These are phyloP conservation scores for Actinomucor elegans DNA, from an alignment of 371 early-diverging fungal genomes.

Conservation along the genomic window DNA sequence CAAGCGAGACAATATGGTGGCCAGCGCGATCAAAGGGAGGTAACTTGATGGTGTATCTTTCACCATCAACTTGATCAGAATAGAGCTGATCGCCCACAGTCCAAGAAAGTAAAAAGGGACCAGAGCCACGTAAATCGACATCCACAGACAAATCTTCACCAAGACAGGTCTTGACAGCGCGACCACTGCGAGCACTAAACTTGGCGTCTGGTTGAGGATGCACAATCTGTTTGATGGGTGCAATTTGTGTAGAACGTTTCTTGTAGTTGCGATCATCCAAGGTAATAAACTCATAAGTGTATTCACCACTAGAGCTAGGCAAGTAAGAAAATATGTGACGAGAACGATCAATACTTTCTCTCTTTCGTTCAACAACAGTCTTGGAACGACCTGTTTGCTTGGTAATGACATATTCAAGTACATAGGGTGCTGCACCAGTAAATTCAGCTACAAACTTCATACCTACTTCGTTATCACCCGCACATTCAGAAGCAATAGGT, in stretches of 20 bases:
- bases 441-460: constrained; percentile 48
- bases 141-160: constrained; percentile 37
- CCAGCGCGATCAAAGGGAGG: constrained; percentile 42
- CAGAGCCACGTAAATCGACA: constrained; percentile 42
- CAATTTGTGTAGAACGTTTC: constrained; percentile 25
- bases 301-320: constrained; percentile 45
- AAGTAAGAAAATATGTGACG: constrained; percentile 43
- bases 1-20: constrained; percentile 42
- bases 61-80: constrained; percentile 25
- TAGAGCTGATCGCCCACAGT: constrained; percentile 31
- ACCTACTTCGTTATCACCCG: constrained; percentile 43
- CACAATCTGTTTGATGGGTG: constrained; percentile 38
- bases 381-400: constrained; percentile 29
- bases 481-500: constrained; percentile 50
- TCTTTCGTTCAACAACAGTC: constrained; percentile 25
- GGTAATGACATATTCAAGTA: constrained; percentile 35
- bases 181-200: constrained; percentile 20
- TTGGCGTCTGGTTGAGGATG: constrained; percentile 54
- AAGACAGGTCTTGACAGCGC: constrained; percentile 38
- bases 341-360: constrained; percentile 35
- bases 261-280: constrained; percentile 47
- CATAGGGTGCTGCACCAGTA: constrained; percentile 41
- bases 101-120: constrained; percentile 41
- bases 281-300: constrained; percentile 40
- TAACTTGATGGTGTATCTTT: constrained; percentile 30